phyloP scores from a whole-genome alignment of 2,329 filamentous ascomycete species.

The Zymoseptoria pseudotritici region DNA sequence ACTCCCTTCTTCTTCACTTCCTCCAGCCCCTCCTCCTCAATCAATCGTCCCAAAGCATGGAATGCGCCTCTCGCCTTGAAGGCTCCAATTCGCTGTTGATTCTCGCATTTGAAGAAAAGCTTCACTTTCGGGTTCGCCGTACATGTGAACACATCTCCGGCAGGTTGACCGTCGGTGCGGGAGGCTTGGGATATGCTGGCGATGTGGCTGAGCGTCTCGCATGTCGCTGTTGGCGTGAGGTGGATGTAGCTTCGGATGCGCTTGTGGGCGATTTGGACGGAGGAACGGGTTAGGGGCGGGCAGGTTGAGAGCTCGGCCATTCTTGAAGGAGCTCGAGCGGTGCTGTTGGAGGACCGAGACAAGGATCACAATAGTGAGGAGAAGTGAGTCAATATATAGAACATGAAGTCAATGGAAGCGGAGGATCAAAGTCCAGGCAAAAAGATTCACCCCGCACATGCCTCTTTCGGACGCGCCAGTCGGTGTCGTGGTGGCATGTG shows the following conservation, averaged over 20 bases:
- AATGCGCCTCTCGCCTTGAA: constrained; percentile 92
- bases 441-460: neutral
- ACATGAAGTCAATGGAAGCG: neutral
- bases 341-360: neutral
- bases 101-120: constrained; percentile 95
- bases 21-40: constrained; percentile 53
- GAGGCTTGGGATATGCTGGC: constrained; percentile 62
- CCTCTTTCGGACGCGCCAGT: neutral
- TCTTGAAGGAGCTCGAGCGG: neutral
- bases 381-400: neutral
- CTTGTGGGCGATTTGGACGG: constrained; percentile 63
- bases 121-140: constrained; percentile 58
- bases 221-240: constrained; percentile 75
- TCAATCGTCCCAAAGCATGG: constrained; percentile 68
- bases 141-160: constrained; percentile 5
- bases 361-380: neutral
- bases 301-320: constrained; percentile 42
- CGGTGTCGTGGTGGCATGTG: neutral
- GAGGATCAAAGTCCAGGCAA: neutral
- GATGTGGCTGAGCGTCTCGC: constrained; percentile 62
- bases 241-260: constrained; percentile 72
- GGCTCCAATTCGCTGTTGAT: constrained; percentile 79
- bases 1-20: constrained; percentile 60
- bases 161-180: constrained; percentile 12
- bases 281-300: constrained; percentile 62